Evolutionary conservation across 768 basidiomycete species (phyloP), one percentile per base, ranked within the genome.

Genomic region (Naganishia antarctica): DNA sequence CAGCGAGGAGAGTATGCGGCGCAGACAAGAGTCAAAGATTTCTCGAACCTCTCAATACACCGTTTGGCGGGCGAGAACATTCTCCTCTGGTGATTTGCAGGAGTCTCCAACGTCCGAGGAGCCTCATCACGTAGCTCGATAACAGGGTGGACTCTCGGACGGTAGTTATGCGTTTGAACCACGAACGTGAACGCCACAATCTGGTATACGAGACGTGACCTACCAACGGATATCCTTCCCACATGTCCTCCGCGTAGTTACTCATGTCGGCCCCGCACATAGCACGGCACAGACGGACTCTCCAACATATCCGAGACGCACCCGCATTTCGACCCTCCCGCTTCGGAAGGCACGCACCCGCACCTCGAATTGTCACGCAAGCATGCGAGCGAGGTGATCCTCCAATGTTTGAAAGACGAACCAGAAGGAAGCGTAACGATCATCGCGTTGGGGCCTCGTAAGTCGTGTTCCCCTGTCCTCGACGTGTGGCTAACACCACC

Each of bases 401-500:
- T 78, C 2, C 75, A 78, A 48, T 64, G 71, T 7, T 63, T 78
- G 31, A 48, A 50, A 23, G 61, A 65, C 15, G 74, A 76, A 62
- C 67, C 66, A 8, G 69, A 70, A n/a, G 70, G 65, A 4, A 71
- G 63, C 12, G 75, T 78, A 16, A 70, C 70, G 16, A 71, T 78
- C 31, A 69, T 78, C 23, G 76, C 78, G 31, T 63, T 78, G 3
- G 78, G 78, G 7, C 78, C 78, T 23, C 53, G 77, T 76, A 48
- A 68, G 77, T 75, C 34, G 40, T 65, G 28, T 60, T 25, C 31
- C 16, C 16, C 25, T 59, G 37, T 50, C 46, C 29, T 66, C 49
- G 65, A 59, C 44, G 32, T 60, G 50, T 32, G 43, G 25, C 6
- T 25, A 9, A n/a, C 46, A 28, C 37, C 88, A 88, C 0, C 87